Evolutionary conservation across 2,329 filamentous ascomycete species (phyloP), one percentile per base, ranked within the genome.

Genomic region (Alternaria atra): DNA sequence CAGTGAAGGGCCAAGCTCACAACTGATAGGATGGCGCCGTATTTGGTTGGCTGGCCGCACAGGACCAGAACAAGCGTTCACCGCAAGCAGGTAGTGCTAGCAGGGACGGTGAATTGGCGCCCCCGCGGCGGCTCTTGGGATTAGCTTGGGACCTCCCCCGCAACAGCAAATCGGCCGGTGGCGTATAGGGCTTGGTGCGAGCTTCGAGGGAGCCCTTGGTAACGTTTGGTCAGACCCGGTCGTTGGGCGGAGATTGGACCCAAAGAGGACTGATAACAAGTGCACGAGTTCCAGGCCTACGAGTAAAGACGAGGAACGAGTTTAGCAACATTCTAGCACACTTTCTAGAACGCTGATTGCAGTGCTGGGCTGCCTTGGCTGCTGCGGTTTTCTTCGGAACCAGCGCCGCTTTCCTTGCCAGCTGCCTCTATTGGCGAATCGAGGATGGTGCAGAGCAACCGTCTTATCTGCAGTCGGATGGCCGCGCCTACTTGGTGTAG

Each of bases 141-240:
- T 39, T 63, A 52, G 56, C 67, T 68, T 68, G 46, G 68, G 69
- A 69, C 63, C 60, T 69, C 68, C 64, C 64, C 64, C 62, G 52
- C 54, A 57, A 54, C 35, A 66, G 63, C 58, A 61, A 54, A 60
- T 58, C 61, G 52, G 50, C 60, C 81, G 94, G 97, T 75, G 84
- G 86, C 57, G 88, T 92, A 64, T 86, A 47, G 52, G 52, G 52
- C 57, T 40, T 46, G 48, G 55, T 37, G 39, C 37, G 46, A 23
- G 55, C 55, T n/a, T 20, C 39, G 25, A 30, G 25, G 35, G 47
- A 42, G 44, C 47, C 35, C 43, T 56, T 39, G 35, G 47, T 48
- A 32, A 40, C 30, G 30, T 56, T 39, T 55, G 52, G 46, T 55
- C 52, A 54, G 52, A 50, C 56, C 53, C 56, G 57, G 66, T 64